phyloP scores from a whole-genome alignment of 163 green algal species.

The Trebouxiophyceae sp. region DNA sequence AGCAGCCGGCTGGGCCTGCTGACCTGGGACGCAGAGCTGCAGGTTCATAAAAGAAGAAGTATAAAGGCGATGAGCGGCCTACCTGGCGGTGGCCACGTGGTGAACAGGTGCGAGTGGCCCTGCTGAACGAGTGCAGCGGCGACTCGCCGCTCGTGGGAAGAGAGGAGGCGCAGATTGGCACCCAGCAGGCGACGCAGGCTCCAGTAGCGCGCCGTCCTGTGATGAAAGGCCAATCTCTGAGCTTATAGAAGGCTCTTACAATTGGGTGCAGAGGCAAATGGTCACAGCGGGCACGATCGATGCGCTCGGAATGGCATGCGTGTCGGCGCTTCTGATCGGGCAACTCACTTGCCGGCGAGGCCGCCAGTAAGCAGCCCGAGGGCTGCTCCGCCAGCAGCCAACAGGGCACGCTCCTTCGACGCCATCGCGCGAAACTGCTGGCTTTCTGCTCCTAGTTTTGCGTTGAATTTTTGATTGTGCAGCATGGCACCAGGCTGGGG shows the following conservation, averaged over 20 bases:
- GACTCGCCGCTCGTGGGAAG: not conserved
- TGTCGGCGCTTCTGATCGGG: not conserved
- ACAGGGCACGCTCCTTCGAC: not conserved
- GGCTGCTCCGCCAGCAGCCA: too few relatives aligned
- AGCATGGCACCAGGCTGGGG: too few relatives aligned
- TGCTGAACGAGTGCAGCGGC: not conserved
- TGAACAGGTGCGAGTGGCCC: constrained; percentile 33
- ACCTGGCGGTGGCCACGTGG: constrained; percentile 43
- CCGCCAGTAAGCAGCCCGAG: not conserved
- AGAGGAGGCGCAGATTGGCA: not conserved
- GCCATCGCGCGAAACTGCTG: too few relatives aligned
- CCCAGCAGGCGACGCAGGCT: not conserved
- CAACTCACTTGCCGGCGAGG: not conserved
- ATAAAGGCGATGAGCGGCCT: not conserved
- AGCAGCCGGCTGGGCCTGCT: not conserved
- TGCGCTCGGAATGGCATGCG: not conserved
- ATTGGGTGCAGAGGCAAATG: not conserved
- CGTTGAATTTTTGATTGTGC: too few relatives aligned
- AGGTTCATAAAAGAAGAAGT: not conserved
- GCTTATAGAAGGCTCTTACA: not conserved
- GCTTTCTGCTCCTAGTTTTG: too few relatives aligned
- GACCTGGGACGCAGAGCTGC: not conserved
- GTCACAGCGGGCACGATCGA: not conserved
- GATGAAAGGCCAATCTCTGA: not conserved
- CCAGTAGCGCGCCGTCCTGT: not conserved